Conservation (phyloP, 176 grass and related monocot genomes). For the Puya raimondii region DNA sequence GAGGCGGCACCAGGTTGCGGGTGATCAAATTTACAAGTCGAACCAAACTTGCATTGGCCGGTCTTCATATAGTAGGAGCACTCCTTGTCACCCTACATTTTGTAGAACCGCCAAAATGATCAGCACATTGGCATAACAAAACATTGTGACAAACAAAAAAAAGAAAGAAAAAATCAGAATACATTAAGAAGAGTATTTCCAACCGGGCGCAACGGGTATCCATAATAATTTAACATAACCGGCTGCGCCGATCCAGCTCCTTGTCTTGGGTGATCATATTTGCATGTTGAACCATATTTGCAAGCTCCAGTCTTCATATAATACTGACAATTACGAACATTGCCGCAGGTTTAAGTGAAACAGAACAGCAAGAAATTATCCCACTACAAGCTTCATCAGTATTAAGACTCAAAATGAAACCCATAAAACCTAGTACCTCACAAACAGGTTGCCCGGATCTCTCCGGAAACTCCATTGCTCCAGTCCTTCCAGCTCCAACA, state of each 20-base stretch:
- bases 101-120: slow-evolving; percentile 3
- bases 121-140: neutral
- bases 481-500: neutral
- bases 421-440: slow-evolving; percentile 36
- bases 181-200: slow-evolving; percentile 6
- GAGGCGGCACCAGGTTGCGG: slow-evolving; percentile 24
- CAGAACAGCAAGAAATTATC: neutral
- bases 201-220: slow-evolving; percentile 64
- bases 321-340: slow-evolving; percentile 40
- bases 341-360: neutral
- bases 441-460: slow-evolving; percentile 54
- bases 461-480: slow-evolving; percentile 48
- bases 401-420: neutral
- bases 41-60: slow-evolving; percentile 77
- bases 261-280: slow-evolving; percentile 82
- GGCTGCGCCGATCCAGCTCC: slow-evolving; percentile 29
- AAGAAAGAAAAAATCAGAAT: neutral
- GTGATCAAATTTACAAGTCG: slow-evolving; percentile 83
- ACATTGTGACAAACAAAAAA: slow-evolving; percentile 3
- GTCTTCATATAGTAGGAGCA: slow-evolving; percentile 90
- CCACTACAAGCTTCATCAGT: neutral
- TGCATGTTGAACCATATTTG: slow-evolving; percentile 81
- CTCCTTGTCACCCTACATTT: slow-evolving; percentile 80
- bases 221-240: slow-evolving; percentile 47
- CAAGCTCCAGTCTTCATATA: slow-evolving; percentile 83